Evolutionary conservation across 805 yeast genomes (phyloP).

Genomic region (Zygosaccharomyces gambellarensis): DNA sequence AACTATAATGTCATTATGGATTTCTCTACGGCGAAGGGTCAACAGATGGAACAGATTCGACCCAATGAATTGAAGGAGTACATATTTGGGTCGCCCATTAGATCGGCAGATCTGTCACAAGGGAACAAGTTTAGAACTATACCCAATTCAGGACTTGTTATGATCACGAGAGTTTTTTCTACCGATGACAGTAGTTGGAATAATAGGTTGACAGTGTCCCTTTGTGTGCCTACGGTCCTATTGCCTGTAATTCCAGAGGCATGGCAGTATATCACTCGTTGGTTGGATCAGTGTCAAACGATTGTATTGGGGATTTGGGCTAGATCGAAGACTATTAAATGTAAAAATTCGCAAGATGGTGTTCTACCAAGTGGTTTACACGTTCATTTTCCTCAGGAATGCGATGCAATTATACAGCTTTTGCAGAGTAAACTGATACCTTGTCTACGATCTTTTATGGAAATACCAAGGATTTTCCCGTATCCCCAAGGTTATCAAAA

Average conservation of each 20-base stretch:
- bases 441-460: conserved; percentile 29
- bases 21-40: conserved; percentile 24
- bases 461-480: conserved; percentile 36
- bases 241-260: conserved; percentile 31
- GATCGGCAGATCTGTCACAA: conserved; percentile 26
- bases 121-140: conserved; percentile 30
- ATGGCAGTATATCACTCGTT: conserved; percentile 32
- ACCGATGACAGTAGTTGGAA: conserved; percentile 13
- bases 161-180: conserved; percentile 35
- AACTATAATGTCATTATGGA: conserved; percentile 36
- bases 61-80: conserved; percentile 35
- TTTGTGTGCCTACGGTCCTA: conserved; percentile 29
- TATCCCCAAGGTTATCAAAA: conserved; percentile 30
- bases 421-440: conserved; percentile 32
- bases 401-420: conserved; percentile 23
- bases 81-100: conserved; percentile 39
- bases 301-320: conserved; percentile 14
- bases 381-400: conserved; percentile 17
- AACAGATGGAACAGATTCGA: conserved; percentile 27
- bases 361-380: conserved; percentile 17
- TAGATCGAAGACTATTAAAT: not conserved
- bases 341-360: conserved; percentile 1
- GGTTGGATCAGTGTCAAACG: conserved; percentile 30
- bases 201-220: conserved; percentile 33
- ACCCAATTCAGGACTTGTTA: conserved; percentile 30